Base-by-base conservation (phyloP, 2,329 filamentous ascomycete genomes). In the Venturia oleaginea region DNA sequence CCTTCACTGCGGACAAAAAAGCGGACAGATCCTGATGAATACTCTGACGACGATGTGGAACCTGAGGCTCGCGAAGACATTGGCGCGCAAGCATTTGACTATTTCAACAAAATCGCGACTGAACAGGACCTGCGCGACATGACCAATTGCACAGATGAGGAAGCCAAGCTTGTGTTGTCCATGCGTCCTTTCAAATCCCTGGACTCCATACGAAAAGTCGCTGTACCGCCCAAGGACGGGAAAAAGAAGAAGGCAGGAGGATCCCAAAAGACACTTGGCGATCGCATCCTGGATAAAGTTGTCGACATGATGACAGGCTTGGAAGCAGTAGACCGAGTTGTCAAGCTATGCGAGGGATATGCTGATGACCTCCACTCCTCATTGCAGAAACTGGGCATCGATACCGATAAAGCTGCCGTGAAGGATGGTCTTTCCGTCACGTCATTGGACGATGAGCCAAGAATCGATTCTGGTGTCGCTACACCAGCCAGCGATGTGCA, bases 271-370 rank as follows among this genome's bases (percentile, higher is more conserved):
- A 78, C 84, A 0, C 81, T 89, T 67, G 88, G 88, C 0, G 84
- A 88, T 63, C 86, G 83, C 70, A 81, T 90, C 63, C 83, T 89
- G 7, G 85, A 90, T 60, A 83, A 84, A 61, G 86, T 85, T 60
- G 72, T 84, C 40, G 84, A 90, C 30, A 96, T 95, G 81, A 87
- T 89, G 76, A 83, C 82, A 22, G 90, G 90, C 0, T 92, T 94
- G 69, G 83, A 89, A 67, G 90, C 90, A 24, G 91, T 97, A 62
- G 92, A 96, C 74, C 82, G 87, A 54, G 83, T 97, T 10, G 91
- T 96, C 19, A 80, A 83, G 24, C 81, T 87, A 67, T 96, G 92
- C 71, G 88, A 93, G 71, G 76, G 78, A 2, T 81, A 93, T 48
- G 90, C 89, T 1, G 85, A 86, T 66, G 86, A 86, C 2, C 78